Base-by-base conservation (phyloP, 75 land plant species). In the Chamaecyparis obtusa region DNA sequence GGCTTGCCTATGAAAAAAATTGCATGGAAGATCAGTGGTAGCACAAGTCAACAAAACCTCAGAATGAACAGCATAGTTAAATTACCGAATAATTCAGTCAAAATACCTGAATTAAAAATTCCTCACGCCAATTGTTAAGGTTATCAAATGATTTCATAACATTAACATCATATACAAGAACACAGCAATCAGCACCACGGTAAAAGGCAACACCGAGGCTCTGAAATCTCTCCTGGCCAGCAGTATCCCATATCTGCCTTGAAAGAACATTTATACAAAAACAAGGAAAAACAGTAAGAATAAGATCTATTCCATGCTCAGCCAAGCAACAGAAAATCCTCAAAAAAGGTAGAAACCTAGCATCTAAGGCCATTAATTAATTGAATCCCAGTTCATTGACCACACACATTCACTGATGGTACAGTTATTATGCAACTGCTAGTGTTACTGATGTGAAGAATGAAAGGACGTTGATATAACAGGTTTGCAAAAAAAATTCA, bases 201-300 rank as follows among this genome's bases (percentile, higher is more conserved):
- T 94, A 94, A 83, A 94, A 94, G 57, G 95, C 95, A 60, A 94
- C 95, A 77, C 95, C 95, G 72, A 94, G 92, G 87, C 95, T 94
- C 90, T 94, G 96, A 84, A 94, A 94, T 67, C 96, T 90, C 86
- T 94, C 96, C 85, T 94, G 96, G 17, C 96, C 96, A 69, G 96
- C 95, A 32, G 96, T 94, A 85, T 94, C 96, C 96, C 96, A 94
- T 83, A 94, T 94, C 96, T 94, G 89, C 39, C 46, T 81, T 41
- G 15, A 81, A 39, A 44, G 48, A 86, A 30, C 21, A 9, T 36
- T 57, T 33, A 16, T 21, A 35, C 82, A 35, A 54, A 74, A 67
- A 85, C 13, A 15, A 43, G 13, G 41, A 17, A 43, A 33, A 81
- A 2, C 32, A n/a, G 46, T n/a, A n/a, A 33, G n/a, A 33, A 74